Base-by-base conservation (phyloP, 768 basidiomycete genomes). In the Pholiota molesta region DNA sequence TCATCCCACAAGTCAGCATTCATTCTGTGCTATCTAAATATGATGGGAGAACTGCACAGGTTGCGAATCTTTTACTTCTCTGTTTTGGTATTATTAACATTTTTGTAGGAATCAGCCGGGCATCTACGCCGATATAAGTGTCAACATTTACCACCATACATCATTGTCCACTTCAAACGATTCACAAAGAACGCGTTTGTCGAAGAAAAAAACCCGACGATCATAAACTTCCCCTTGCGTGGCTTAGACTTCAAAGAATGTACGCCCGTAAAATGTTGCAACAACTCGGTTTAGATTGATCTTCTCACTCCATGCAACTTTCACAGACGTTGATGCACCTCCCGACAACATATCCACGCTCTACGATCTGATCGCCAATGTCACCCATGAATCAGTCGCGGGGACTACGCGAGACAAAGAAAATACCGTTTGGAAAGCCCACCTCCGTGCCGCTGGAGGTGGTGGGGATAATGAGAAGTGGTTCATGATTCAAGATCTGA, bases 131-230 rank as follows among this genome's bases (percentile, higher is more conserved):
- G 95, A 59, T 98, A 90, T 77, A 96, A 98, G 74, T 90, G 96
- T 68, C 92, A 92, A 68, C 82, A 83, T 39, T 79, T 99, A 62
- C 97, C 97, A 40, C 92, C 83, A 54, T 98, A 97, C 72, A 88
- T 99, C 69, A 91, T 99, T 69, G 79, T 98, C 19, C 93, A 97
- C 73, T 96, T 91, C 82, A 99, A 96, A 74, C 87, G 97, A 40
- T 99, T 99, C 77, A 95, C 94, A 23, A 97, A 93, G 74, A 99
- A 99, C 73, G 83, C 83, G 56, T 98, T 99, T 69, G 95, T 98
- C 6, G 97, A 98, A 74, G 97, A 99, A 75, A 97, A 97, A 77
- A 99, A 99, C 70, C 97, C 97, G 8, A 99, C 97, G 1, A 96
- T 99, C 63, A 92, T 99, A 67, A 99, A 97, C 72, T 99, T 97